Evolutionary conservation across 148 eudicot species (phyloP), one percentile per base, ranked within the genome.

Genomic region (Chenopodium album): DNA sequence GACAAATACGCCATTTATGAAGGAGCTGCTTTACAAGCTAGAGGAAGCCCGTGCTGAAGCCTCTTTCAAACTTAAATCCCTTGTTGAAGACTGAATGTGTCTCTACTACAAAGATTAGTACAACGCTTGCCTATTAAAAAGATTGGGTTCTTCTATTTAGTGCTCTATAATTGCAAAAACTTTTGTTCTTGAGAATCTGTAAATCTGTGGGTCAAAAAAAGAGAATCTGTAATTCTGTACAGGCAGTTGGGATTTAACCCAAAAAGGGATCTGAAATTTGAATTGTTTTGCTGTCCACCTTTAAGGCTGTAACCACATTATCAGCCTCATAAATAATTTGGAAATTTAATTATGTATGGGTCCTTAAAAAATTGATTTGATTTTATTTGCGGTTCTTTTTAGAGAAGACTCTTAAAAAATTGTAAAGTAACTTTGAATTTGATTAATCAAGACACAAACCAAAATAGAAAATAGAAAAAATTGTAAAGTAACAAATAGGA

Each of bases 31-130:
- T 48, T 44, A 65, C 66, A 96, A 92, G 90, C 79, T 94, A 79
- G 95, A 92, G 62, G 98, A 96, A 90, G 98, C 99, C 41, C 90
- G 85, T 34, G 91, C 94, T 60, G 98, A 94, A 89, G 95, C 93
- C 48, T 90, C 94, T 87, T 90, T 89, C 90, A 90, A 83, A 83
- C 88, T 80, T 63, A 83, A 83, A 44, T 74, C 87, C 32, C 60
- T 10, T 41, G 79, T 78, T 63, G 86, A 88, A 12, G 77, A 83
- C 44, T 83, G 62, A 83, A 60, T 17, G n/a, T 65, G 50, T 32
- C 67, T 84, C 64, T 3, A 19, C 75, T 20, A 3, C 46, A n/a
- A 31, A 8, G 31, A 32, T 8, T 13, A 62, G 2, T 14, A 19
- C 8, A 71, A n/a, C 34, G 4, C 56, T 14, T 41, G 50, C 69